Percentiles rank a stretch among this genome's conserved stretches.
phyloP scores from a whole-genome alignment of 2,329 filamentous ascomycete species.

The Sclerotinia trifoliorum region DNA sequence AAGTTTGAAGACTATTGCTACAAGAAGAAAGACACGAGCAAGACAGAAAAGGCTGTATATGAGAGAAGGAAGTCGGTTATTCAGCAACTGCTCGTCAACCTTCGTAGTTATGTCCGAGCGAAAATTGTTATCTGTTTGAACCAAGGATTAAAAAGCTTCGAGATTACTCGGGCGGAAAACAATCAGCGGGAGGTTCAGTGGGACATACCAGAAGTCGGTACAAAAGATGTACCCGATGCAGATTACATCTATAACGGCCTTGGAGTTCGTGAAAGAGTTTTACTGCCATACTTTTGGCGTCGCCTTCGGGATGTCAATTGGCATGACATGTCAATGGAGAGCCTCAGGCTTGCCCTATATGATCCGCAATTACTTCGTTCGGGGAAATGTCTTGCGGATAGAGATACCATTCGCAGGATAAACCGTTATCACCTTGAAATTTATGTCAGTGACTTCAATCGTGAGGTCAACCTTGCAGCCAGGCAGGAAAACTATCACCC shows the following conservation, averaged over 20 bases:
- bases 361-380: neutral
- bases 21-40: conserved; percentile 3
- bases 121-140: conserved; percentile 15
- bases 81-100: conserved; percentile 3
- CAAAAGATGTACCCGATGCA: neutral
- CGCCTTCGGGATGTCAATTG: conserved; percentile 5
- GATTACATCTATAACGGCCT: neutral
- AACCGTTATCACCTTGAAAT: neutral
- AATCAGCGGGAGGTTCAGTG: conserved; percentile 11
- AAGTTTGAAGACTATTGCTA: conserved; percentile 26
- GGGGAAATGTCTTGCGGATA: neutral
- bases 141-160: neutral
- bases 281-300: conserved; percentile 18
- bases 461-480: neutral
- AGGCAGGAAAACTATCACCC: neutral
- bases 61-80: conserved; percentile 15
- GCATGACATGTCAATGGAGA: neutral
- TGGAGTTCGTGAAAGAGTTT: conserved; percentile 5
- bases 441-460: conserved; percentile 5
- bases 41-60: conserved; percentile 1
- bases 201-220: neutral
- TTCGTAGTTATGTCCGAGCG: conserved; percentile 22
- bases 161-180: neutral
- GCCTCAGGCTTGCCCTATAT: neutral
- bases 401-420: neutral